These are phyloP conservation scores for Coemansia sp. DNA, from an alignment of 192 early-diverging fungal genomes.

Conservation along the genomic window DNA sequence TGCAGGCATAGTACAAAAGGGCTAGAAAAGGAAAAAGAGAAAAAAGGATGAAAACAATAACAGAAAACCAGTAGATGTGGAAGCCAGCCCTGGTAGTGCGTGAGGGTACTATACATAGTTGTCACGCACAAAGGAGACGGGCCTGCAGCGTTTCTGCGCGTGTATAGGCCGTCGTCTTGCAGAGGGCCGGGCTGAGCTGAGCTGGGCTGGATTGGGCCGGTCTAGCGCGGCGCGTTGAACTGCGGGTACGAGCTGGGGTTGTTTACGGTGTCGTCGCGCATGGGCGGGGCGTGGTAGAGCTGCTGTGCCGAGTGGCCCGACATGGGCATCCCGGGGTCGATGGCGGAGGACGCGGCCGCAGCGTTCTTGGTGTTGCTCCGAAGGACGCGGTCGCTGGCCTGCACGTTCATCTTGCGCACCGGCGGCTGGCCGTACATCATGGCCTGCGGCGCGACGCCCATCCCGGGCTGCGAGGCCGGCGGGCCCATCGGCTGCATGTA, in stretches of 20 bases:
- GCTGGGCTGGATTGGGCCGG: too few relatives aligned
- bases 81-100: too few relatives aligned
- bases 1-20: too few relatives aligned
- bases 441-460: conserved; percentile 22
- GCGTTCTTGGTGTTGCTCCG: conserved; percentile 45
- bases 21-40: conserved; percentile 5
- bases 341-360: conserved; percentile 9
- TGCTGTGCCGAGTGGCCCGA: conserved; percentile 19
- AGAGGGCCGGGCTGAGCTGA: too few relatives aligned
- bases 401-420: conserved; percentile 20
- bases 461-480: conserved; percentile 22
- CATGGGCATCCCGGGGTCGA: conserved; percentile 12
- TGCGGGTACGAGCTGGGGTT: conserved; percentile 21
- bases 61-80: too few relatives aligned
- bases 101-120: neutral
- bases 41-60: neutral
- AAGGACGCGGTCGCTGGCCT: conserved; percentile 42
- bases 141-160: neutral
- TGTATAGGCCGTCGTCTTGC: too few relatives aligned
- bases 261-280: conserved; percentile 29
- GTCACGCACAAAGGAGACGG: conserved; percentile 1
- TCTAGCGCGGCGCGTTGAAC: conserved; percentile 32
- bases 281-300: conserved; percentile 39
- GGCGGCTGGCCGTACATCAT: conserved; percentile 41
- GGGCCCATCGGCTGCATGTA: conserved; percentile 33